A percentile compares a stretch with the other conserved stretches of the same genome.
Conservation (phyloP, 768 basidiomycete genomes). For the Dentipellis sp. region DNA sequence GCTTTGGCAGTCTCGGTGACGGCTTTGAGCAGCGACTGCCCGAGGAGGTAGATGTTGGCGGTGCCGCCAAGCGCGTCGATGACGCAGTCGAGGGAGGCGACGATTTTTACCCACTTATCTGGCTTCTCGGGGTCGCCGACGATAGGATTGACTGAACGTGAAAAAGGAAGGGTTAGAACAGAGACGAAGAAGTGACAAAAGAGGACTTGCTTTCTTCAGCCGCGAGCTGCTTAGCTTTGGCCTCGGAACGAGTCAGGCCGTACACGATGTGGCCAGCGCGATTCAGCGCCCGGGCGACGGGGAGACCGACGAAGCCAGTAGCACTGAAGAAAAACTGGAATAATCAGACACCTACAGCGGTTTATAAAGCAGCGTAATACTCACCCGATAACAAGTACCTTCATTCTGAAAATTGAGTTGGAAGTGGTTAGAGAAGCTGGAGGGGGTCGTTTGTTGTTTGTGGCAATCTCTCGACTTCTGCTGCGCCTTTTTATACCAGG, state of each 20-base stretch:
- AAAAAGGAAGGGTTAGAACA: not conserved
- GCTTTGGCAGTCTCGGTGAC: conserved; percentile 18
- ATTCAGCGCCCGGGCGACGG: conserved; percentile 34
- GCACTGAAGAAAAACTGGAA: conserved; percentile 20
- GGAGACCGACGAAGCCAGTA: conserved; percentile 35
- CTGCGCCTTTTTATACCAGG: too few relatives aligned
- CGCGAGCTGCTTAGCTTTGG: conserved; percentile 25
- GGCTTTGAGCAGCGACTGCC: conserved; percentile 18
- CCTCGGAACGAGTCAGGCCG: conserved; percentile 31
- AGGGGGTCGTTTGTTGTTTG: too few relatives aligned
- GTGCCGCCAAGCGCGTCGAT: conserved; percentile 24
- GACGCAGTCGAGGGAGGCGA: conserved; percentile 25
- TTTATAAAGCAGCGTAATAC: not conserved
- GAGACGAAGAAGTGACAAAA: conserved; percentile 10
- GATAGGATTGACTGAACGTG: not conserved
- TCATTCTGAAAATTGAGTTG: not conserved
- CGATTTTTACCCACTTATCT: conserved; percentile 14
- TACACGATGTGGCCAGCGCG: conserved; percentile 39
- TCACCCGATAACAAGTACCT: not conserved
- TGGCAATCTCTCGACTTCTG: too few relatives aligned
- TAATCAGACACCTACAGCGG: too few relatives aligned
- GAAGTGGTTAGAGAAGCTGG: too few relatives aligned
- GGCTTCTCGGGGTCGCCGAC: not conserved
- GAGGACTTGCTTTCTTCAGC: conserved; percentile 31
- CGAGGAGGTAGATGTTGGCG: conserved; percentile 11